Evolutionary conservation across 2,329 filamentous ascomycete genomes (phyloP).

Genomic region (Coniochaeta sp.): DNA sequence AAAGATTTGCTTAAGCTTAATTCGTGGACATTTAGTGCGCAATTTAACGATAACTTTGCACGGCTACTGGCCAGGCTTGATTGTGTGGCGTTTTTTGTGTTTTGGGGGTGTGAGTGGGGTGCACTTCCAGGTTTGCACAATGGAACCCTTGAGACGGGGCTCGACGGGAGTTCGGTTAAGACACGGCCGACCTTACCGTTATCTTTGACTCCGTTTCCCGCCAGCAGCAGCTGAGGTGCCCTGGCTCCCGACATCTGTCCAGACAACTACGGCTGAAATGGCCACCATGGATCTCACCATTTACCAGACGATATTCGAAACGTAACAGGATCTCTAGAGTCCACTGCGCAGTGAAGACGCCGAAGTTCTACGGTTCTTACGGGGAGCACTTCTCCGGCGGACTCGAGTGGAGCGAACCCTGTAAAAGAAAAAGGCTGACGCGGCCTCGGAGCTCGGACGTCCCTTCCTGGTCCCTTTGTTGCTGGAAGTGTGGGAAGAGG

Average conservation of each 20-base stretch:
- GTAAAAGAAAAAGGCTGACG: not conserved
- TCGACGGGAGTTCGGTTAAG: not conserved
- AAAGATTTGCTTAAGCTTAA: constrained; percentile 24
- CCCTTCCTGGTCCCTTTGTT: not conserved
- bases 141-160: too few species aligned
- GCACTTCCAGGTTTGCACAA: not conserved
- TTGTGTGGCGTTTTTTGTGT: not conserved
- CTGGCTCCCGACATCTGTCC: too few species aligned
- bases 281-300: too few species aligned
- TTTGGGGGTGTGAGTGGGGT: not conserved
- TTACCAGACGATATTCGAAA: too few species aligned
- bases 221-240: too few species aligned
- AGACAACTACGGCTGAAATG: too few species aligned
- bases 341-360: too few species aligned
- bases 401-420: not conserved
- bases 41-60: constrained; percentile 12
- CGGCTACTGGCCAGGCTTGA: constrained; percentile 1
- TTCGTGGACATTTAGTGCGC: constrained; percentile 14
- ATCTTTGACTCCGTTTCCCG: not conserved
- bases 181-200: too few species aligned
- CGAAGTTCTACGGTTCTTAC: too few species aligned
- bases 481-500: not conserved
- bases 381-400: not conserved
- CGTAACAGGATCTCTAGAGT: too few species aligned
- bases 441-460: not conserved